Evolutionary conservation across 805 yeast species (phyloP).

Genomic region (Yarrowia divulgata): DNA sequence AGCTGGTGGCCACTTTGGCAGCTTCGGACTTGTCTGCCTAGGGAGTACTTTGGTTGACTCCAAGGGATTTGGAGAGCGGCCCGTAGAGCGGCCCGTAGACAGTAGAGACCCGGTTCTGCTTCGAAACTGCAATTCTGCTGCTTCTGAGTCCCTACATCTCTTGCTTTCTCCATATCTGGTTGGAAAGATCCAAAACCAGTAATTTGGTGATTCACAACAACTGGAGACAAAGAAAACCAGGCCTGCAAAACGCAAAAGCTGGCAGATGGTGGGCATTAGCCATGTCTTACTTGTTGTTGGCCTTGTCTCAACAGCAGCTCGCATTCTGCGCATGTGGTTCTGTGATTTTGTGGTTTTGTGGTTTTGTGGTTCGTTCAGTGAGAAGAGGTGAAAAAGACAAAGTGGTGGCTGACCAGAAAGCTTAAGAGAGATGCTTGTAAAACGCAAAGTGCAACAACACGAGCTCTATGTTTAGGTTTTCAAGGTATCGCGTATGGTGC

Average conservation of each 20-base stretch:
- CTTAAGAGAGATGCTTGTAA: too few species aligned
- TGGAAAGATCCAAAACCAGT: neutral
- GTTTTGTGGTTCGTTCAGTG: neutral
- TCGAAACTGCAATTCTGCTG: too few species aligned
- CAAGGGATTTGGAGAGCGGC: too few species aligned
- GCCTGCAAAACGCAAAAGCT: neutral
- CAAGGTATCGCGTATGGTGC: neutral
- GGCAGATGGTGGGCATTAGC: neutral
- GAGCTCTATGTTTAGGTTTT: too few species aligned
- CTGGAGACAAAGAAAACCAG: neutral
- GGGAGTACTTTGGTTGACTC: too few species aligned
- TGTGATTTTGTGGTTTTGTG: slow-evolving; percentile 5
- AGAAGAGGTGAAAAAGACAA: neutral
- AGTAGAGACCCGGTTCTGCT: too few species aligned
- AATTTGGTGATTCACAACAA: neutral
- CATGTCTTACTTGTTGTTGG: neutral
- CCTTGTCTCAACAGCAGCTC: slow-evolving; percentile 7
- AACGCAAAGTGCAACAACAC: too few species aligned
- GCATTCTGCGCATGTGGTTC: neutral
- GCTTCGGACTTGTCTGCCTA: too few species aligned
- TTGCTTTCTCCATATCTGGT: neutral
- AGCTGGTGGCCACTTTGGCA: too few species aligned
- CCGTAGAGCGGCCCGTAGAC: too few species aligned
- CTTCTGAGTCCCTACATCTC: too few species aligned
- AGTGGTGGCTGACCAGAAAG: too few species aligned